phyloP scores from a whole-genome alignment of 164 flowering plant genomes.

The Saururus chinensis region DNA sequence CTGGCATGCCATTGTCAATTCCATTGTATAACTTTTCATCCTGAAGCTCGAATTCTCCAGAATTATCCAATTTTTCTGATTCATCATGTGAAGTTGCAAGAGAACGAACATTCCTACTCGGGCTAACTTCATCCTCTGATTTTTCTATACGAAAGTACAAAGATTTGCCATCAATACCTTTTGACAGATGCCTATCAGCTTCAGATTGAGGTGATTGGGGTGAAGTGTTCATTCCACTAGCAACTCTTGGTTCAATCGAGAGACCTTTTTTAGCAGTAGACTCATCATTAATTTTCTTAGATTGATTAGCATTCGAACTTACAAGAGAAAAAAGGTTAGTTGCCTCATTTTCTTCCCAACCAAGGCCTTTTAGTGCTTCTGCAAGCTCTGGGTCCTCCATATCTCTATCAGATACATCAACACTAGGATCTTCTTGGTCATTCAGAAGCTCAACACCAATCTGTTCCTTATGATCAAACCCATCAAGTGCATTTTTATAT shows the following conservation, averaged over 20 bases:
- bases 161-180: constrained; percentile 16
- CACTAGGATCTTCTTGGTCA: neutral
- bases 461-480: neutral
- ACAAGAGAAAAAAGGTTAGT: constrained; percentile 4
- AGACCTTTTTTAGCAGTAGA: constrained; percentile 1
- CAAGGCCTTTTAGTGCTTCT: constrained; percentile 1
- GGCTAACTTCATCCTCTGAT: constrained; percentile 2
- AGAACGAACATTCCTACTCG: constrained; percentile 2
- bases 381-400: neutral
- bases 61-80: constrained; percentile 1
- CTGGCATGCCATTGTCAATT: neutral
- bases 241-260: constrained; percentile 1
- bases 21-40: neutral
- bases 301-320: constrained; percentile 1
- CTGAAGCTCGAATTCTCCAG: constrained; percentile 3
- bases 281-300: constrained; percentile 4
- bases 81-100: constrained; percentile 1
- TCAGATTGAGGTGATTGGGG: constrained; percentile 9
- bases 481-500: constrained; percentile 8
- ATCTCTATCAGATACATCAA: neutral
- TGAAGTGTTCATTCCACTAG: constrained; percentile 1
- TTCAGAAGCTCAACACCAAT: neutral
- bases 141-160: constrained; percentile 10
- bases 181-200: constrained; percentile 19
- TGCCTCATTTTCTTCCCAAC: constrained; percentile 4